Evolutionary conservation across 306 rosid species (phyloP).

Genomic region (Styphnolobium japonicum): DNA sequence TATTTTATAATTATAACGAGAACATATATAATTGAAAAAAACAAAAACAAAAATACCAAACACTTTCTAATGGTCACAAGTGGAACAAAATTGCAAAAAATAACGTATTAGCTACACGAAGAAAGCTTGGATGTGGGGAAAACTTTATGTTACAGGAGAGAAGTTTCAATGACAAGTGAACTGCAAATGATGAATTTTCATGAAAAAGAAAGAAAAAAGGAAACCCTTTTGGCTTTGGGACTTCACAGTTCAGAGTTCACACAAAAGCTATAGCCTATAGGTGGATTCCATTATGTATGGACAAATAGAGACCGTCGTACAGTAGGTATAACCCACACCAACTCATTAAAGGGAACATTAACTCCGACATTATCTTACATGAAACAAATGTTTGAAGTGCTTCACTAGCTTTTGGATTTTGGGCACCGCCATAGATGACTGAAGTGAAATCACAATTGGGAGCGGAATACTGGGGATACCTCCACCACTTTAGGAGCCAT

Average conservation of each 20-base stretch:
- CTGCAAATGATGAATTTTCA: too few relatives aligned
- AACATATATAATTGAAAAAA: too few relatives aligned
- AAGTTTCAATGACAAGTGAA: too few relatives aligned
- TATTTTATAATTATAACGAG: too few relatives aligned
- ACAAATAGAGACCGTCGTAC: slow-evolving; percentile 34
- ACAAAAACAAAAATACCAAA: too few relatives aligned
- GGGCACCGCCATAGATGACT: slow-evolving; percentile 28
- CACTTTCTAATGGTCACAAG: too few relatives aligned
- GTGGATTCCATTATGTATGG: neutral
- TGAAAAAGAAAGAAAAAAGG: too few relatives aligned
- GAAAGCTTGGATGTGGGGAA: too few relatives aligned
- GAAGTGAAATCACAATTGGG: neutral
- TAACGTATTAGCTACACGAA: too few relatives aligned
- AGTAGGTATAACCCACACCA: slow-evolving; percentile 29
- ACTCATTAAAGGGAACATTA: slow-evolving; percentile 17
- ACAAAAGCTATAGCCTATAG: neutral
- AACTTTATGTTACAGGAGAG: too few relatives aligned
- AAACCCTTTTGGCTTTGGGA: too few relatives aligned
- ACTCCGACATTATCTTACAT: slow-evolving; percentile 38
- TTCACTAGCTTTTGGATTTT: slow-evolving; percentile 10
- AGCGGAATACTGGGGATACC: slow-evolving; percentile 51
- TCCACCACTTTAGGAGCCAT: slow-evolving; percentile 36
- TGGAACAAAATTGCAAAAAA: too few relatives aligned
- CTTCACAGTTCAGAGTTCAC: neutral
- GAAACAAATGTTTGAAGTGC: slow-evolving; percentile 6